Base-by-base conservation (phyloP, 2,329 filamentous ascomycete genomes). In the Scedosporium minutisporum region DNA sequence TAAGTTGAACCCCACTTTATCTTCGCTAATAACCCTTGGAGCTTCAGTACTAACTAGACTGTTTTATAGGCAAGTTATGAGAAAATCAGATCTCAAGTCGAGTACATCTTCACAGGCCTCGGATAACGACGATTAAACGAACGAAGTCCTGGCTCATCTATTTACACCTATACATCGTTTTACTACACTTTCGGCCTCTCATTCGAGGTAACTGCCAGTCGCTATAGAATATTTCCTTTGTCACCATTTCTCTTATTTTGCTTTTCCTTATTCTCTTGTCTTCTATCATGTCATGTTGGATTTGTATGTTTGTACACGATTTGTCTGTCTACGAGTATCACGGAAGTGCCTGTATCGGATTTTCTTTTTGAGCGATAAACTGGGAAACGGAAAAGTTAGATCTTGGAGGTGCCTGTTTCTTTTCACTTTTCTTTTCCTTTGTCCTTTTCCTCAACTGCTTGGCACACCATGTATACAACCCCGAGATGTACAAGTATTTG, bases 21-120 rank as follows among this genome's bases (percentile, higher is more conserved):
- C 42, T 53, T 14, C 3, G 6, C 21, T 23, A 2, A 18, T 58
- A 6, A 18, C 3, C 1, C 14, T 38, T 12, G 2, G 59, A 51
- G 33, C 21, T 10, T 5, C 2, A 2, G 51, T n/a, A 33, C 59
- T 61, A 61, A 61, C 58, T 25, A 44, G 27, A 18, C 12, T 29
- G 14, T 33, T 18, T 7, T 29, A 6, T 33, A 61, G 59, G 44
- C 59, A 61, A 51, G 60, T 61, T 18, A 57, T 61, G 46, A 55
- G 60, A 27, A 61, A 61, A 23, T 61, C 60, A 16, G 59, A 61
- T 25, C 27, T 61, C 27, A 61, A 57, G 60, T 25, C 27, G 27
- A 18, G 21, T 6, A 38, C 27, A n/a, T 61, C 60, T 10, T 18
- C 60, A 29, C 60, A 61, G 48, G 51, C 60, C 7, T 61, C 60